Percentiles rank a stretch among this genome's conserved stretches.
phyloP scores from a whole-genome alignment of 495 filamentous ascomycete genomes.

The Chaetomidium leptoderma region DNA sequence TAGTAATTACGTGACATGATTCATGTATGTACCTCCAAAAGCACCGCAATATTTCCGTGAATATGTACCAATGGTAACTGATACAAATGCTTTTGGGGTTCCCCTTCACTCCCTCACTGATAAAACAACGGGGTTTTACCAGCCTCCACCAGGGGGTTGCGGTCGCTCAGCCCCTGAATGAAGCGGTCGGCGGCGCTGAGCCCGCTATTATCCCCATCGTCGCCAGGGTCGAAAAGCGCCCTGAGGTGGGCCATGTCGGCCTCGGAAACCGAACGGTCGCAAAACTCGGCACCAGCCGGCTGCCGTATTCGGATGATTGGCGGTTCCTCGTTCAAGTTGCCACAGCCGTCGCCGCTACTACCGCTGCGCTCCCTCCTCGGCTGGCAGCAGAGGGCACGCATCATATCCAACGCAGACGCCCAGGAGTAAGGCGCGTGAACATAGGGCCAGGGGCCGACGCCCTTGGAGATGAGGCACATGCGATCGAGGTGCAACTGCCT shows the following conservation, averaged over 20 bases:
- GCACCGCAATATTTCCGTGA: no score
- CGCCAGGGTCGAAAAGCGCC: neutral
- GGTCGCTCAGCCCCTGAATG: neutral
- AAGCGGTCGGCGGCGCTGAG: neutral
- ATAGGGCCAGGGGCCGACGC: neutral
- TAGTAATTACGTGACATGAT: no score
- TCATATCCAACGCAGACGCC: neutral
- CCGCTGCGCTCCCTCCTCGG: neutral
- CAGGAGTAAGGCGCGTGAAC: neutral
- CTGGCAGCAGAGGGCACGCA: neutral
- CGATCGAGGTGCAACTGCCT: neutral
- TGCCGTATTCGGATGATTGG: neutral
- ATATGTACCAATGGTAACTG: no score
- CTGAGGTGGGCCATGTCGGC: neutral
- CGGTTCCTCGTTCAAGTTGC: neutral
- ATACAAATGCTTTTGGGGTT: no score
- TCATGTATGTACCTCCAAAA: no score
- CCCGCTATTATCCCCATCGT: neutral
- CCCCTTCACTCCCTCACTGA: no score
- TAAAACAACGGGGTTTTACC: neutral
- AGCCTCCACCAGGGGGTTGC: neutral
- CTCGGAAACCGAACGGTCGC: neutral
- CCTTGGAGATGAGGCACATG: neutral
- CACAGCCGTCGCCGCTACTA: neutral
- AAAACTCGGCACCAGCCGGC: neutral